Percentiles rank a stretch among this genome's conserved stretches.
Evolutionary conservation across 495 filamentous ascomycete species (phyloP).

Genomic region (Cairneyella variabilis): DNA sequence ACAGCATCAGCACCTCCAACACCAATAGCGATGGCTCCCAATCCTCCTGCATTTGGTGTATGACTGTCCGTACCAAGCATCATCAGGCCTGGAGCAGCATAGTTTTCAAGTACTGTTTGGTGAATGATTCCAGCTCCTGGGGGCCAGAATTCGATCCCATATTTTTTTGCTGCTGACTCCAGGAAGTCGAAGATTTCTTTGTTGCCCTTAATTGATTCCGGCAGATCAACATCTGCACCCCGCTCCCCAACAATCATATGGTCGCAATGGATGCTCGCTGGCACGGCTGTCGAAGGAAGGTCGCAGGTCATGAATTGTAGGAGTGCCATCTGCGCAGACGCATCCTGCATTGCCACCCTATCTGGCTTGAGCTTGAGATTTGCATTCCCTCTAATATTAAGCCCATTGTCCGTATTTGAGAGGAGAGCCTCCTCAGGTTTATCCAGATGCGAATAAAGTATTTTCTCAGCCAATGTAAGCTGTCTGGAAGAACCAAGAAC

Average conservation of each 20-base stretch:
- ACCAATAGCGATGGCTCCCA: constrained; percentile 93
- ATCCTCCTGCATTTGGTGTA: constrained; percentile 91
- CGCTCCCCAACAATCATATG: constrained; percentile 96
- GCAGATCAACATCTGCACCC: constrained; percentile 84
- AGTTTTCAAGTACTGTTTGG: constrained; percentile 97
- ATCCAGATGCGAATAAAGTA: constrained; percentile 92
- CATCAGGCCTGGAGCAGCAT: constrained; percentile 95
- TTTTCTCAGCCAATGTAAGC: constrained; percentile 93
- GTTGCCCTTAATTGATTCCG: constrained; percentile 84
- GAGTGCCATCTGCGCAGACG: constrained; percentile 95
- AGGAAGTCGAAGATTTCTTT: constrained; percentile 97
- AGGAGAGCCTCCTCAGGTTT: constrained; percentile 81
- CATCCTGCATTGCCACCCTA: constrained; percentile 98
- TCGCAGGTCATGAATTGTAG: constrained; percentile 98
- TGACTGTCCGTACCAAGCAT: constrained; percentile 99
- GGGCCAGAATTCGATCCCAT: constrained; percentile 98
- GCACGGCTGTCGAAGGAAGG: constrained; percentile 86
- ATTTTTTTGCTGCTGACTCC: constrained; percentile 90
- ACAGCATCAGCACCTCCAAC: constrained; percentile 97
- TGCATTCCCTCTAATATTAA: constrained; percentile 75
- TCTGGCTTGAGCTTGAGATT: constrained; percentile 98
- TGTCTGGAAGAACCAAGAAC: constrained; percentile 62
- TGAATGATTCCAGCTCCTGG: constrained; percentile 99
- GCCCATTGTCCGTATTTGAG: constrained; percentile 74
- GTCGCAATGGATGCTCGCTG: constrained; percentile 97